Conservation (phyloP, 805 yeast species). For the Cyberlindnera galapagoensis region DNA sequence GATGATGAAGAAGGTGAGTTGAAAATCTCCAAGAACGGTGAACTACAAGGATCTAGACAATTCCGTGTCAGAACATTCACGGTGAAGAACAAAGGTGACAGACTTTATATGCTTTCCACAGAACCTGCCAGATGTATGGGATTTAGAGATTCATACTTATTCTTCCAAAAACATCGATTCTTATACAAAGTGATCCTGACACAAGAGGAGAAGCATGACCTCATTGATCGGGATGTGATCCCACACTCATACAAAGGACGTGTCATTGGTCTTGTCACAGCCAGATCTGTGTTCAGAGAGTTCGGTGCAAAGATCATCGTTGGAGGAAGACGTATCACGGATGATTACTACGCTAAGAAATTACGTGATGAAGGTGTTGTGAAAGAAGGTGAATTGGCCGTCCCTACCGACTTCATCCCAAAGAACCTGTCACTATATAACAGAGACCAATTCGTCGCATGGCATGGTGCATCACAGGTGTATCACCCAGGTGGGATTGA, state of each 20-base stretch:
- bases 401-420: conserved; percentile 48
- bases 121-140: conserved; percentile 97
- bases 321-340: conserved; percentile 74
- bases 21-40: conserved; percentile 66
- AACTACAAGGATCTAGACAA: conserved; percentile 62
- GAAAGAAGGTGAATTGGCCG: conserved; percentile 65
- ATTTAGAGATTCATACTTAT: conserved; percentile 81
- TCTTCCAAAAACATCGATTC: conserved; percentile 79
- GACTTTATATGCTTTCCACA: conserved; percentile 83
- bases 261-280: conserved; percentile 83
- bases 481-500: conserved; percentile 26
- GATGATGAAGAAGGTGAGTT: conserved; percentile 74
- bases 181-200: conserved; percentile 67
- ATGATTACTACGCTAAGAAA: conserved; percentile 77
- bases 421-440: conserved; percentile 37
- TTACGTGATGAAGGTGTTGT: conserved; percentile 50
- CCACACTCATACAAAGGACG: conserved; percentile 91
- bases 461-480: conserved; percentile 41
- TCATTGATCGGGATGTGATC: conserved; percentile 72
- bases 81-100: conserved; percentile 51
- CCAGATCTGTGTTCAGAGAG: conserved; percentile 81
- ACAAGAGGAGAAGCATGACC: conserved; percentile 74
- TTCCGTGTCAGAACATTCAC: conserved; percentile 69
- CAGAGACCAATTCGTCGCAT: conserved; percentile 46
- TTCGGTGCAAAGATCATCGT: conserved; percentile 82